Evolutionary conservation across 352 stramenopile genomes (phyloP).

Genomic region (Globisporangium splendens): DNA sequence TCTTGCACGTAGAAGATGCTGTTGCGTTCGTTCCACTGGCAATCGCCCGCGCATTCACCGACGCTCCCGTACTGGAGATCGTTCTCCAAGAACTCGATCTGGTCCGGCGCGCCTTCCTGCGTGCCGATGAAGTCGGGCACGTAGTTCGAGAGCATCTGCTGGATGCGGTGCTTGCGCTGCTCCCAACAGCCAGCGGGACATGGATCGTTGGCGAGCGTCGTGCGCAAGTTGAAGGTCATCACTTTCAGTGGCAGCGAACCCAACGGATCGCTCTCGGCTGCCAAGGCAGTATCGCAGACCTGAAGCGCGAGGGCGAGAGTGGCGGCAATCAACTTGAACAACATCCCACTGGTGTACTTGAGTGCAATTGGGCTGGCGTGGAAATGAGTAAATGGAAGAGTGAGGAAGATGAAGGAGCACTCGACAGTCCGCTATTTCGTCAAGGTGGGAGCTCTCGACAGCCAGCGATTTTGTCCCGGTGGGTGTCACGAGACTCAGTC

Average conservation of each 20-base stretch:
- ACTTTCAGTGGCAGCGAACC: slow-evolving; percentile 26
- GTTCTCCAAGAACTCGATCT: slow-evolving; percentile 47
- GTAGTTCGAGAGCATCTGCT: slow-evolving; percentile 40
- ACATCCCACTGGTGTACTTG: neutral
- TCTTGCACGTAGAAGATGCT: slow-evolving; percentile 60
- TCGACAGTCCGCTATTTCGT: too few species aligned
- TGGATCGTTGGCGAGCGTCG: slow-evolving; percentile 53
- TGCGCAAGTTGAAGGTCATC: slow-evolving; percentile 77
- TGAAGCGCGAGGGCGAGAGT: neutral
- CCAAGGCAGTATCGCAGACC: neutral
- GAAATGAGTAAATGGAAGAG: too few species aligned
- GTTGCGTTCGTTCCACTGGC: slow-evolving; percentile 56
- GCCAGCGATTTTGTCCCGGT: too few species aligned
- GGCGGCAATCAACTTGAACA: slow-evolving; percentile 1
- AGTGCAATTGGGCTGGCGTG: too few species aligned
- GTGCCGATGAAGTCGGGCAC: slow-evolving; percentile 61
- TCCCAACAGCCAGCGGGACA: slow-evolving; percentile 66
- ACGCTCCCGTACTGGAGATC: slow-evolving; percentile 37
- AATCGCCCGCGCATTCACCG: slow-evolving; percentile 59
- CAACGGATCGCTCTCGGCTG: neutral
- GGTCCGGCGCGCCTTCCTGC: slow-evolving; percentile 54
- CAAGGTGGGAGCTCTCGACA: too few species aligned
- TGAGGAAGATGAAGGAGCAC: too few species aligned
- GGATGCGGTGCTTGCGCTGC: slow-evolving; percentile 36
- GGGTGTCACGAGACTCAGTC: too few species aligned